Evolutionary conservation across 176 grass and related monocot genomes (phyloP).

Genomic region (Rhynchospora pubera): DNA sequence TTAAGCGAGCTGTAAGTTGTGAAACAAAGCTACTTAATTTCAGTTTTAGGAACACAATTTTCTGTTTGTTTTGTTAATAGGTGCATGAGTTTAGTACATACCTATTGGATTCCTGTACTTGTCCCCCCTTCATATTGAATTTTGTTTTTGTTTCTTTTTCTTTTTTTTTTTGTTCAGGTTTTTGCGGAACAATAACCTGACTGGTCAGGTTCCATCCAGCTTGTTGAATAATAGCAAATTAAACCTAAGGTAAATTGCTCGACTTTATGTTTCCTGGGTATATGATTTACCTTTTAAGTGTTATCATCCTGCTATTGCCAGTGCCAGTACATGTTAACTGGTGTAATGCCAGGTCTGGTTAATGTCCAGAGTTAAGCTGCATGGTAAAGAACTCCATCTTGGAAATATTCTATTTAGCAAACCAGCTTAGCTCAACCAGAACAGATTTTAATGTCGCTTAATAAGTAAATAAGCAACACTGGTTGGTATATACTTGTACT

Average conservation of each 20-base stretch:
- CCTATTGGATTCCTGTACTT: neutral
- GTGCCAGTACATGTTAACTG: neutral
- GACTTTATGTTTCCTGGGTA: neutral
- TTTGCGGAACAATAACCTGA: slow-evolving; percentile 59
- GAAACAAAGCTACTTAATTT: neutral
- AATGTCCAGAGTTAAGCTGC: too few species aligned
- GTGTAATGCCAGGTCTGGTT: neutral
- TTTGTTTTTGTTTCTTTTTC: slow-evolving; percentile 16
- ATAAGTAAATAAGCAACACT: neutral
- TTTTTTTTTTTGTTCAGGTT: slow-evolving; percentile 60
- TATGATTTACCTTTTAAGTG: neutral
- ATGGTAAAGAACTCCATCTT: too few species aligned
- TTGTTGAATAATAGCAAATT: slow-evolving; percentile 45
- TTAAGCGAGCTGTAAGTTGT: slow-evolving; percentile 71
- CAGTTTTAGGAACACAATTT: slow-evolving; percentile 3
- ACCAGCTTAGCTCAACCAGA: neutral
- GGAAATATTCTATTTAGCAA: neutral
- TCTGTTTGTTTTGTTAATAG: slow-evolving; percentile 14
- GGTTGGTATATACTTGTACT: neutral
- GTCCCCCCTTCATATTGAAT: neutral
- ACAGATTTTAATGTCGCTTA: neutral
- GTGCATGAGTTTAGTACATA: neutral
- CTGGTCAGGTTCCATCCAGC: slow-evolving; percentile 50
- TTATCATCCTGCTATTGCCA: neutral
- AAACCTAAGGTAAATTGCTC: slow-evolving; percentile 43